A percentile compares a stretch with the other conserved stretches of the same genome.
phyloP scores from a whole-genome alignment of 2,329 filamentous ascomycete genomes.

The Cordyceps fumosorosea region DNA sequence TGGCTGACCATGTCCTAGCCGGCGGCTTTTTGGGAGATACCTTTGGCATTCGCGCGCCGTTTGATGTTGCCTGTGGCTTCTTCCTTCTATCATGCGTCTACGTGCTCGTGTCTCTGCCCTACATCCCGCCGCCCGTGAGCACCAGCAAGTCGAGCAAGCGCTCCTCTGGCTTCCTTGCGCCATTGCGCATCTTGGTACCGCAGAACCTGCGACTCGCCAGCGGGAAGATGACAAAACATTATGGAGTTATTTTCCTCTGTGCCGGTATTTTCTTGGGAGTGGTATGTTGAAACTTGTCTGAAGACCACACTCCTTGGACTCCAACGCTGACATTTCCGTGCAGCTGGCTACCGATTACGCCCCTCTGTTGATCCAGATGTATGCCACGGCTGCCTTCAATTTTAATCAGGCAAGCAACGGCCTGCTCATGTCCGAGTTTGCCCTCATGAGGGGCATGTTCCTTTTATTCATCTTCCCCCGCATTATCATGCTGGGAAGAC shows the following conservation, averaged over 20 bases:
- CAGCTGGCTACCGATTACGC: conserved; percentile 62
- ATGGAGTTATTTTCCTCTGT: conserved; percentile 58
- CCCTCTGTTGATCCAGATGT: conserved; percentile 54
- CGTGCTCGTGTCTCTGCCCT: conserved; percentile 36
- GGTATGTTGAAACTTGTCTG: conserved; percentile 27
- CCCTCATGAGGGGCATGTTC: conserved; percentile 48
- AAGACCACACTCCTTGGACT: not conserved
- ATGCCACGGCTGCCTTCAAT: conserved; percentile 47
- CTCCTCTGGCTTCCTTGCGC: conserved; percentile 48
- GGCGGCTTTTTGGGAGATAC: conserved; percentile 59
- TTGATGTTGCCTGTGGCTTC: conserved; percentile 54
- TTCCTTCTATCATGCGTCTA: conserved; percentile 43
- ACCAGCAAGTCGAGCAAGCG: conserved; percentile 28
- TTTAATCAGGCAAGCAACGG: conserved; percentile 52
- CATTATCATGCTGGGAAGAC: conserved; percentile 42
- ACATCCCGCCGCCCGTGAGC: conserved; percentile 36
- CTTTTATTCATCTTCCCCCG: conserved; percentile 47
- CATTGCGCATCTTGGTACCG: conserved; percentile 54
- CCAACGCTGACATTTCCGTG: not conserved
- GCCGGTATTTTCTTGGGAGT: conserved; percentile 61
- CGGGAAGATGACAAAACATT: conserved; percentile 48
- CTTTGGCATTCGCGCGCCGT: conserved; percentile 58
- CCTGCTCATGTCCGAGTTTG: conserved; percentile 49
- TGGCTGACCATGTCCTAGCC: conserved; percentile 25
- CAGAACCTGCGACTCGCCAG: conserved; percentile 44